A percentile compares a stretch with the other conserved stretches of the same genome.
These are phyloP conservation scores for Gomphus sp. DNA, from an alignment of 1,284 basidiomycete species.

Conservation along the genomic window DNA sequence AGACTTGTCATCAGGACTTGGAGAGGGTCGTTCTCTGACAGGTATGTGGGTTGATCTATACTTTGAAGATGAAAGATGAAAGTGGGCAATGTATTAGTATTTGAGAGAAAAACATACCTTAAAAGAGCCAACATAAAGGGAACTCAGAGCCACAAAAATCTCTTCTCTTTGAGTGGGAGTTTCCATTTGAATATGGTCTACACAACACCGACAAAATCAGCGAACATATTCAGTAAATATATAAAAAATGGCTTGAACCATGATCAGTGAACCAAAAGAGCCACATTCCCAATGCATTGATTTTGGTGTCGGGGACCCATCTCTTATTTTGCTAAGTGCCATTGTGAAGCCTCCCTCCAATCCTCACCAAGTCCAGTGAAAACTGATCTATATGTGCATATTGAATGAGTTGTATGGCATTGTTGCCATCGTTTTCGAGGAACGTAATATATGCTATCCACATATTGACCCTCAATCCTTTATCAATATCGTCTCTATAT, in stretches of 20 bases:
- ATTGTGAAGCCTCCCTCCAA: constrained; percentile 9
- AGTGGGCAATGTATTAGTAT: background rate
- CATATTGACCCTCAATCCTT: background rate
- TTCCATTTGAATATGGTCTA: constrained; percentile 2
- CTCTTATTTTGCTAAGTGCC: constrained; percentile 23
- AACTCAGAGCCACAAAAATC: background rate
- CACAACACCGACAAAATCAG: background rate
- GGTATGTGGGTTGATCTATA: background rate
- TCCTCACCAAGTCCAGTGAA: constrained; percentile 25
- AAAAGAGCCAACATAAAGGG: constrained; percentile 7
- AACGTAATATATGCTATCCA: constrained; percentile 48
- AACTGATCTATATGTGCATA: constrained; percentile 29
- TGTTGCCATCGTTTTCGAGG: constrained; percentile 47
- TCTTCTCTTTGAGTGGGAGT: background rate
- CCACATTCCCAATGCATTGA: constrained; percentile 29
- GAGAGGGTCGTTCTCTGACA: too few species aligned
- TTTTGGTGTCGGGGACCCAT: constrained; percentile 27
- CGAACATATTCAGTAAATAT: background rate
- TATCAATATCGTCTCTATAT: background rate
- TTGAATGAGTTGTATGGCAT: constrained; percentile 33
- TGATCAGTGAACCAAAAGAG: constrained; percentile 23
- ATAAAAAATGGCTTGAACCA: background rate
- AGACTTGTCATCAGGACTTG: too few species aligned
- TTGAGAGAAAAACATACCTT: background rate
- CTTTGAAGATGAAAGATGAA: background rate